Base-by-base conservation (phyloP, 805 yeast species). In the Zygosaccharomyces bisporus region DNA sequence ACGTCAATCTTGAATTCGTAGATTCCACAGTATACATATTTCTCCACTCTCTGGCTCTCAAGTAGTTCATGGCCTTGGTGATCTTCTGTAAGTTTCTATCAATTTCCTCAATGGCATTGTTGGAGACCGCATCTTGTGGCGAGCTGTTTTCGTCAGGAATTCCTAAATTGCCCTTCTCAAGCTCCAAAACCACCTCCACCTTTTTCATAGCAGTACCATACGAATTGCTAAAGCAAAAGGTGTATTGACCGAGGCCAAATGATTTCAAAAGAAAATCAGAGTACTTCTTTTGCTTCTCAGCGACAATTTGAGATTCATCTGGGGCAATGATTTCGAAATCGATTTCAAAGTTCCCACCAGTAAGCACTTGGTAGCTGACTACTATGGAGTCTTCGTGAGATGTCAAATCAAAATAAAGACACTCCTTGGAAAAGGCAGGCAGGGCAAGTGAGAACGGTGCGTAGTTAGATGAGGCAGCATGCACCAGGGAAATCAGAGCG, bases 31-130 rank as follows among this genome's bases (percentile, higher is more conserved):
- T 87, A 40, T 91, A 85, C 77, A 89, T 93, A 70, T 93, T 93
- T 74, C 99, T 82, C 79, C 87, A 85, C 73, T 90, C 95, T 73
- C 99, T 85, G 13, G 97, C 89, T 73, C 89, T 88, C 71, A 91
- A 81, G 67, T 93, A 88, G 60, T 84, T 87, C 67, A 91, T 71
- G 68, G 79, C 69, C 60, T 75, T 76, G 53, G 70, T 74, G 51
- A 79, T 74, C 49, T 76, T 80, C 53, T 75, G 78, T 58, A 80
- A 68, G 61, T 78, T 80, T 54, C 72, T 65, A 56, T 78, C 82
- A 54, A 80, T 80, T 61, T 74, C 79, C 46, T 74, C 75, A 37
- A 79, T 72, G 7, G 83, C 75, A 43, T 66, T 67, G 56, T 75
- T 75, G 65, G 81, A 73, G 54, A 72, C 68, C 46, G 74, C 72